Evolutionary conservation across 163 green algal species (phyloP).

Genomic region (Scenedesmus sp.): DNA sequence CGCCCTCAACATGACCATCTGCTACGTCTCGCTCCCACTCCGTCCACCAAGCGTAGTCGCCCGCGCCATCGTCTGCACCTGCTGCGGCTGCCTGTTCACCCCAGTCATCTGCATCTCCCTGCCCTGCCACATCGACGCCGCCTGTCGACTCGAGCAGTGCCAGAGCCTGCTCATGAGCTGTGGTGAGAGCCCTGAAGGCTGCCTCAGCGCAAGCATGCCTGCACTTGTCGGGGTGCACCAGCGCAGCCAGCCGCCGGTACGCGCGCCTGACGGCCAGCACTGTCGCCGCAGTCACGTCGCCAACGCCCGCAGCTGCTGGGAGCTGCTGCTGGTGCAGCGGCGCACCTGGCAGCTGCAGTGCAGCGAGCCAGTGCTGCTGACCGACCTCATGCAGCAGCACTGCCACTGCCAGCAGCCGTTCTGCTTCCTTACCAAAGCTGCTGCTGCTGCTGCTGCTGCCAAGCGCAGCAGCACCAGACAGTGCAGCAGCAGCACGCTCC

Average conservation of each 20-base stretch:
- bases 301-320: not conserved
- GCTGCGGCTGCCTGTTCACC: not conserved
- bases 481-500: not conserved
- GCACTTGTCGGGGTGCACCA: slow-evolving; percentile 77
- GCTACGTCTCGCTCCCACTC: slow-evolving; percentile 36
- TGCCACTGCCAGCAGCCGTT: slow-evolving; percentile 11
- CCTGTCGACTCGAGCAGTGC: not conserved
- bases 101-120: not conserved
- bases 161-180: slow-evolving; percentile 26
- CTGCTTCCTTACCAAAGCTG: not conserved
- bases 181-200: slow-evolving; percentile 61
- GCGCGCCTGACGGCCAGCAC: slow-evolving; percentile 27
- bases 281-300: not conserved
- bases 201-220: slow-evolving; percentile 18
- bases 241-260: slow-evolving; percentile 61
- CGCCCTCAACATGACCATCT: not conserved
- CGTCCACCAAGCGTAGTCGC: slow-evolving; percentile 40
- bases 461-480: not conserved
- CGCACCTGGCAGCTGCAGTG: slow-evolving; percentile 21
- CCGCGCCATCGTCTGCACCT: not conserved
- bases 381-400: not conserved
- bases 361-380: slow-evolving; percentile 31
- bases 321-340: slow-evolving; percentile 4
- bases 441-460: slow-evolving; percentile 1
- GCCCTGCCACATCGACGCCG: not conserved